Evolutionary conservation across 2,329 filamentous ascomycete genomes (phyloP), one percentile per base, ranked within the genome.

Genomic region (Colletotrichum sansevieriae): DNA sequence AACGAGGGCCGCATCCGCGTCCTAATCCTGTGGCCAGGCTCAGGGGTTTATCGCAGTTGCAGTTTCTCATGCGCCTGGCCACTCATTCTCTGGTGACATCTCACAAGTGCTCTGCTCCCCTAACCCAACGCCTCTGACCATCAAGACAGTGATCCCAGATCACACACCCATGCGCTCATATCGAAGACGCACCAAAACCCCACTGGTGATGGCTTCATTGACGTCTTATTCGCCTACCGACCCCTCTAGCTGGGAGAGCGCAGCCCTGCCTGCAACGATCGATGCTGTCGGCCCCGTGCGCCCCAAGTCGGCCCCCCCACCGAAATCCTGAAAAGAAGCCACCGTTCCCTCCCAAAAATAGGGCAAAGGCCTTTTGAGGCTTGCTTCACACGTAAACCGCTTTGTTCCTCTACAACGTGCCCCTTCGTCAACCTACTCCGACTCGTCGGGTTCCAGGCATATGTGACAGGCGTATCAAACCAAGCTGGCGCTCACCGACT

Each of bases 1-100:
- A 70, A 66, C 43, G 47, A 70, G 52, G 63, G 63, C 67, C 57
- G 64, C 63, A 68, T 68, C 67, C 63, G 64, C 63, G 54, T 68
- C 64, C 66, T 69, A 58, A 68, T 54, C 56, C 57, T 62, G 52
- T 56, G 63, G 63, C 56, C 57, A 29, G 66, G 22, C 41, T n/a
- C 44, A 43, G 37, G 55, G 65, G 62, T 43, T 39, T 47, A 44
- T 61, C 39, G 54, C 47, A 65, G 65, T 57, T 68, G 20, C 52
- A 57, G 41, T 63, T 13, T 58, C 37, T 51, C 43, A 29, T 29
- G 8, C 15, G 46, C 43, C 33, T 63, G 29, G 25, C 22, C 41
- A 46, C 51, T 33, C 43, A 52, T 39, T 44, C 63, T 65, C n/a
- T 18, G 18, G 18, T 18, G 18, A 18, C 18, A 18, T 18, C 18